Base-by-base conservation (phyloP, 169 alveolate species). In the Plasmodium inui region DNA sequence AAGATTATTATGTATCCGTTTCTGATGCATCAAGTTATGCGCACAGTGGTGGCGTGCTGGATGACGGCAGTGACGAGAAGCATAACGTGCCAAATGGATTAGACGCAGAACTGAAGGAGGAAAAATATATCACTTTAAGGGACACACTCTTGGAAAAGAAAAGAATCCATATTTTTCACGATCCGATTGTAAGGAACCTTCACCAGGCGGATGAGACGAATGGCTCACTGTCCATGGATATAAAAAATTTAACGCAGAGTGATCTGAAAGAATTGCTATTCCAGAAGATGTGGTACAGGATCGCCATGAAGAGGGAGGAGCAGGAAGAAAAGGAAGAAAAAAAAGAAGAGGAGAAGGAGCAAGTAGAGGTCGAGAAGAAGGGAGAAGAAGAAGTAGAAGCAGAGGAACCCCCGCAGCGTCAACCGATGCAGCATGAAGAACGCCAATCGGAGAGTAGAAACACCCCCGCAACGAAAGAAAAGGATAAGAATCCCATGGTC, bases 211-310 rank as follows among this genome's bases (percentile, higher is more conserved):
- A 81, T 26, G 32, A 22, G 70, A 55, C 7, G 39, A 44, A 53
- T 53, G 2, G 70, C 30, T 30, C n/a, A 26, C 19, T 74, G 6
- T 12, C n/a, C 10, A 19, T 85, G 10, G 81, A 85, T 14, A 0
- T 85, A 28, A 74, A 53, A 73, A 85, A 50, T 85, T 19, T 85
- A 32, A 72, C 55, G 30, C 83, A 85, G 46, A 53, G 41, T 39
- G 22, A 85, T 30, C 76, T 85, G 22, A 85, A 85, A 37, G 80
- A 85, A 34, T 41, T 85, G 41, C 61, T 85, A n/a, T 17, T 61
- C 19, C 73, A 85, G 28, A 85, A 85, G 80, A 28, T 61, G 78
- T 32, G 28, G 74, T 74, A 74, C 41, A 73, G 57, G 80, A 53
- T 22, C 26, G 14, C 26, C n/a, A 19, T 30, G 37, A 50, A 73